Evolutionary conservation across 2,329 filamentous ascomycete genomes (phyloP), one percentile per base, ranked within the genome.

Genomic region (Orbilia ellipsospora): DNA sequence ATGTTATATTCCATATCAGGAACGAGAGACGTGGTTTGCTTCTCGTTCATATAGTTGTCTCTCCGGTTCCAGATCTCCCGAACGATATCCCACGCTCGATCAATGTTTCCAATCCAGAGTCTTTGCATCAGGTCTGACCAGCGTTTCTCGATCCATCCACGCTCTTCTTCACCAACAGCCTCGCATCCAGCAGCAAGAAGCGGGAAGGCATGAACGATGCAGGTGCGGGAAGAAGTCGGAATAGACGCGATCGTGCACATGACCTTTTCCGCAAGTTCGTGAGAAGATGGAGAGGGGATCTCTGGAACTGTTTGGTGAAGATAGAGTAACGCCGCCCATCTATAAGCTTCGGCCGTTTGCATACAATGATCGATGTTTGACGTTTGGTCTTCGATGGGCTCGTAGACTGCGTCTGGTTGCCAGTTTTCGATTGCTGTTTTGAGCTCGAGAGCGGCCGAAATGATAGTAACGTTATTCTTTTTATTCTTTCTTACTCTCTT

Each of bases 191-290:
- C 90, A 0, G 87, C 88, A 77, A 91, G 84, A 0, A 92, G 85
- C 0, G 90, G 90, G 77, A 89, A 92, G 70, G 91, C 90, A 45
- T 92, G 90, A 1, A 91, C 86, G 54, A 91, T 90, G 16, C 88
- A 86, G 0, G 89, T 86, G 7, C 89, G 85, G 42, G 88, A 90
- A 10, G 84, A 85, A 1, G 87, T 82, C 0, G 89, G 88, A 0
- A 92, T 88, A 0, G 87, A 89, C 2, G 88, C 89, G 1, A 92
- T 82, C 60, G 87, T 85, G 20, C 86, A 84, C 61, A 92, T 81
- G 0, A 89, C 87, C 55, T 87, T 86, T 79, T 89, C 87, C 0
- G 90, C 88, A 7, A 91, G 83, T 26, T 86, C 85, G 6, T 85
- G 84, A 0, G 88, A 85, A 1, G 86, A 83, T 50, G 86, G 83